A percentile compares a stretch with the other conserved stretches of the same genome.
Evolutionary conservation across 2,329 filamentous ascomycete genomes (phyloP).

Genomic region (Penicillium psychrosexuale): DNA sequence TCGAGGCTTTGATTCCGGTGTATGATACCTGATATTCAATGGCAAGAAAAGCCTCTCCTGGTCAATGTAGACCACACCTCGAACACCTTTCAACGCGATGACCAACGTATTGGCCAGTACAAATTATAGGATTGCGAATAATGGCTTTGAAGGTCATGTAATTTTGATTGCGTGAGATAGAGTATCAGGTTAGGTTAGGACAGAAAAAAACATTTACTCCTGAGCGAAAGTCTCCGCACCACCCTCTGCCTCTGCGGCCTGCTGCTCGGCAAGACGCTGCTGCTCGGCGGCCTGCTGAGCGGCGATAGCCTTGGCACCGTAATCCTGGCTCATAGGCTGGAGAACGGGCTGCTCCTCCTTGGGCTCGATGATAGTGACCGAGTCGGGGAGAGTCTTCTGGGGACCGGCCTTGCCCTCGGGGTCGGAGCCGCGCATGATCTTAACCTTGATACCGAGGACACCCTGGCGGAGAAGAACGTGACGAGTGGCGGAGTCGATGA

Average conservation of each 20-base stretch:
- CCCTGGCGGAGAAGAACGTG: conserved; percentile 99
- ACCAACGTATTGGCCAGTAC: background rate
- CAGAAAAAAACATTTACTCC: conserved; percentile 43
- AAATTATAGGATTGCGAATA: conserved; percentile 1
- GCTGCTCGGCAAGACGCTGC: conserved; percentile 58
- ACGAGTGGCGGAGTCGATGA: conserved; percentile 97
- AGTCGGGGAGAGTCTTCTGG: conserved; percentile 95
- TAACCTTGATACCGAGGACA: conserved; percentile 99
- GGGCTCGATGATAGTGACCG: conserved; percentile 99
- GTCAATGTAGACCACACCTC: background rate
- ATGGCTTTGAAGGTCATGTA: conserved; percentile 26
- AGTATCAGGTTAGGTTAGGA: conserved; percentile 35
- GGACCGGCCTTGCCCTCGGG: conserved; percentile 98
- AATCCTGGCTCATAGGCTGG: conserved; percentile 96
- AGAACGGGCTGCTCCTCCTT: conserved; percentile 98
- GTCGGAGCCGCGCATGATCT: conserved; percentile 99
- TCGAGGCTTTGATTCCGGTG: background rate
- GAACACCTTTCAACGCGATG: background rate
- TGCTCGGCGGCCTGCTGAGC: conserved; percentile 56
- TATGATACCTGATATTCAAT: background rate
- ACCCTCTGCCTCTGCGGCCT: conserved; percentile 50
- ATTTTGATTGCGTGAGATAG: conserved; percentile 40
- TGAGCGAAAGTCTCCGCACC: conserved; percentile 44
- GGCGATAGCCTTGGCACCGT: conserved; percentile 83
- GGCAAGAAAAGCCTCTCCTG: background rate